Evolutionary conservation across 805 yeast genomes (phyloP).

Genomic region (Teunomyces lycoperdinae): DNA sequence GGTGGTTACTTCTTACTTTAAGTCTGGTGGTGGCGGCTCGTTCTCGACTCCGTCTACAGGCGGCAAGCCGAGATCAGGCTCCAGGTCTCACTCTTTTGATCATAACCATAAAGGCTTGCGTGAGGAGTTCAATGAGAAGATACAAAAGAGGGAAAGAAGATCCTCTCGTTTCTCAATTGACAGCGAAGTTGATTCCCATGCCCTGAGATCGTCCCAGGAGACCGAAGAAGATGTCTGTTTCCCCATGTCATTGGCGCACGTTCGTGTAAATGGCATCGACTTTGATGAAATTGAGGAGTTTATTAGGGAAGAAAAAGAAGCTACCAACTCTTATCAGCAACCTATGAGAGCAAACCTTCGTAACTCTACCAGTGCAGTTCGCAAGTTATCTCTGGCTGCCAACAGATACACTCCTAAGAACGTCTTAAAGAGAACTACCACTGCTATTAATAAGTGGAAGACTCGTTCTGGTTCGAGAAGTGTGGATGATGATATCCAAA

Average conservation of each 20-base stretch:
- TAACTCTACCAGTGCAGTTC: neutral
- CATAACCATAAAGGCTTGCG: slow-evolving; percentile 27
- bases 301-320: slow-evolving; percentile 57
- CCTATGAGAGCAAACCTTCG: slow-evolving; percentile 9
- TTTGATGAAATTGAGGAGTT: slow-evolving; percentile 88
- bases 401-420: slow-evolving; percentile 59
- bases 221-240: slow-evolving; percentile 98
- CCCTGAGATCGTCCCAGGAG: slow-evolving; percentile 78
- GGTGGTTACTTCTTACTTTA: too few relatives aligned
- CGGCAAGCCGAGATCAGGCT: slow-evolving; percentile 12
- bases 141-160: slow-evolving; percentile 28
- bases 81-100: slow-evolving; percentile 20
- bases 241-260: slow-evolving; percentile 87
- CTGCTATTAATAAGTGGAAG: slow-evolving; percentile 2
- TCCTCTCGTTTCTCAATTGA: slow-evolving; percentile 43
- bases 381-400: slow-evolving; percentile 41
- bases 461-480: neutral
- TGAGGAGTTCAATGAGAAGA: slow-evolving; percentile 4
- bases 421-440: slow-evolving; percentile 18
- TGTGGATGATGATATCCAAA: neutral
- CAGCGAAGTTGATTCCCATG: slow-evolving; percentile 68
- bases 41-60: slow-evolving; percentile 3
- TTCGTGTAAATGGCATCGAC: slow-evolving; percentile 72
- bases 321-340: slow-evolving; percentile 26
- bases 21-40: neutral